A percentile compares a stretch with the other conserved stretches of the same genome.
These are phyloP conservation scores for Fomitopsis serialis DNA, from an alignment of 768 basidiomycete genomes.

Conservation along the genomic window DNA sequence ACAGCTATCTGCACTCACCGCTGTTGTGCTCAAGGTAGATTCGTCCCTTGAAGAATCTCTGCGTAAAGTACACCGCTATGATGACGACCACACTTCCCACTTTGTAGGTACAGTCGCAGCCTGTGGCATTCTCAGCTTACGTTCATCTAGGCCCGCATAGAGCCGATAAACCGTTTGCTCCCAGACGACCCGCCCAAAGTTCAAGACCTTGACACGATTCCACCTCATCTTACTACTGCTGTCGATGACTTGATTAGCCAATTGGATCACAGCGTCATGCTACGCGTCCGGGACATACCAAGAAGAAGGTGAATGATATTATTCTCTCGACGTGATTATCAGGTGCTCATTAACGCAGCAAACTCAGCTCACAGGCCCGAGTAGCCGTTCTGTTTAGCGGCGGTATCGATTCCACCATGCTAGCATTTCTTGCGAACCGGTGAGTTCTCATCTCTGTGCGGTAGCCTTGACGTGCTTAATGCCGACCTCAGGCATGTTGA, in stretches of 20 bases:
- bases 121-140: background rate
- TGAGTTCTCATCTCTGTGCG: constrained; percentile 27
- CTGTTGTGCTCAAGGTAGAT: constrained; percentile 13
- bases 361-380: constrained; percentile 37
- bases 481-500: constrained; percentile 56
- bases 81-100: constrained; percentile 1
- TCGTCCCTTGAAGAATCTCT: constrained; percentile 17
- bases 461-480: background rate
- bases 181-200: constrained; percentile 37
- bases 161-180: constrained; percentile 40
- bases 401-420: constrained; percentile 86
- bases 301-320: constrained; percentile 27
- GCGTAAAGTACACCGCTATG: constrained; percentile 17
- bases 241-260: constrained; percentile 48
- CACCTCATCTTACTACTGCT: constrained; percentile 34
- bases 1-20: background rate
- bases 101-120: background rate
- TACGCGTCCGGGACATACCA: constrained; percentile 69
- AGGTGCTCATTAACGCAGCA: constrained; percentile 8
- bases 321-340: background rate
- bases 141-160: constrained; percentile 36
- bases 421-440: constrained; percentile 79
- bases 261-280: constrained; percentile 61
- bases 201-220: constrained; percentile 36
- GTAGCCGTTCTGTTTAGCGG: constrained; percentile 92